Percentiles rank a stretch among this genome's conserved stretches.
phyloP scores from a whole-genome alignment of 2,329 filamentous ascomycete genomes.

The Aspergillus terreus region DNA sequence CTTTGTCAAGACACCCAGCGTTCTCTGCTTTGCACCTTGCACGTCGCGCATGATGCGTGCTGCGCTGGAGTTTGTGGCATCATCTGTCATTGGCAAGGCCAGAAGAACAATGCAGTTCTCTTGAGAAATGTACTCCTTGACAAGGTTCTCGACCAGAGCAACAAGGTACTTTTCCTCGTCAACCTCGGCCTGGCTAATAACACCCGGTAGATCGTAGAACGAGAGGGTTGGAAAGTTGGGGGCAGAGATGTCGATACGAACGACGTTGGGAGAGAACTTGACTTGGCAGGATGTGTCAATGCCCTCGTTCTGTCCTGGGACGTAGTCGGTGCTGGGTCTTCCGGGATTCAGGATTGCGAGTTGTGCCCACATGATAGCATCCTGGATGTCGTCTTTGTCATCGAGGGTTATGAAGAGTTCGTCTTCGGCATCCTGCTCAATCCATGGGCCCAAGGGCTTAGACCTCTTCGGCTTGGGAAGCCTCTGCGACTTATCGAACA shows the following conservation, averaged over 20 bases:
- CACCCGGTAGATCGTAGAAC: slow-evolving; percentile 81
- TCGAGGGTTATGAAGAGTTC: slow-evolving; percentile 62
- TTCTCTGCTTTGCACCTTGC: slow-evolving; percentile 53
- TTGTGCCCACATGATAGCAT: slow-evolving; percentile 70
- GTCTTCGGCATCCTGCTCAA: slow-evolving; percentile 43
- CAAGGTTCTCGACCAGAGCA: slow-evolving; percentile 66
- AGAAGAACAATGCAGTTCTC: slow-evolving; percentile 72
- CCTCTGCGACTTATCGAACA: slow-evolving; percentile 38
- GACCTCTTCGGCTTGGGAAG: slow-evolving; percentile 47
- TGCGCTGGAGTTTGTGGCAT: slow-evolving; percentile 71
- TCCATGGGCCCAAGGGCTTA: slow-evolving; percentile 65
- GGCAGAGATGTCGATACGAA: slow-evolving; percentile 70
- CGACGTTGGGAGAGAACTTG: slow-evolving; percentile 78
- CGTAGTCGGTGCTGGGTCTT: slow-evolving; percentile 50
- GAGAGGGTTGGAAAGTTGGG: slow-evolving; percentile 69
- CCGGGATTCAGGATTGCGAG: slow-evolving; percentile 70
- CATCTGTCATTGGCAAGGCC: slow-evolving; percentile 71
- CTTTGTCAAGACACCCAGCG: slow-evolving; percentile 78
- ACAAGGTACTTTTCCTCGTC: slow-evolving; percentile 66
- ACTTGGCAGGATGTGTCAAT: slow-evolving; percentile 43
- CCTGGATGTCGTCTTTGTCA: slow-evolving; percentile 61
- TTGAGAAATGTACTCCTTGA: slow-evolving; percentile 65
- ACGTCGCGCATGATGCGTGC: slow-evolving; percentile 60
- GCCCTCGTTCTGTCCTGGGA: slow-evolving; percentile 47
- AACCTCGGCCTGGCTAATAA: slow-evolving; percentile 67